Conservation (phyloP, 805 yeast genomes). For the Metschnikowia matae region DNA sequence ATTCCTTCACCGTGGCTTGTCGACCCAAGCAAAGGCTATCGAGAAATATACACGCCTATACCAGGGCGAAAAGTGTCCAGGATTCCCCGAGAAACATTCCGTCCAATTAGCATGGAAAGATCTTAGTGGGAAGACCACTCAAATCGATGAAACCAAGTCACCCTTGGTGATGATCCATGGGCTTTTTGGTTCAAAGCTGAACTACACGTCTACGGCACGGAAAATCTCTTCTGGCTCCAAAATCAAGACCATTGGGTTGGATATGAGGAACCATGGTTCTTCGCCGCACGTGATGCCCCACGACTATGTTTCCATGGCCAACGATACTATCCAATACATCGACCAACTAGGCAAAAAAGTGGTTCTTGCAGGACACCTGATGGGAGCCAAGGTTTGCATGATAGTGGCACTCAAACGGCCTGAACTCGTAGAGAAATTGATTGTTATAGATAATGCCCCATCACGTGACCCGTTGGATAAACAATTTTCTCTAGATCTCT, state of each 20-base stretch:
- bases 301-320: conserved; percentile 41
- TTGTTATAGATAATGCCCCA: conserved; percentile 51
- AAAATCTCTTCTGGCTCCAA: conserved; percentile 27
- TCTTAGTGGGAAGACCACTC: conserved; percentile 6
- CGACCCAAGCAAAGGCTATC: not conserved
- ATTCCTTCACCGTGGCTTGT: not conserved
- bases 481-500: conserved; percentile 32
- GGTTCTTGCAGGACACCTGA: conserved; percentile 48
- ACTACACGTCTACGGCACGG: conserved; percentile 39
- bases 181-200: conserved; percentile 46
- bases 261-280: conserved; percentile 55
- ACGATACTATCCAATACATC: conserved; percentile 39
- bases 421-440: conserved; percentile 34
- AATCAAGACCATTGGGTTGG: conserved; percentile 40
- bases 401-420: conserved; percentile 40
- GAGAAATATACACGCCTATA: not conserved
- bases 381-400: conserved; percentile 61
- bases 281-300: conserved; percentile 43
- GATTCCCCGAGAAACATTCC: conserved; percentile 4
- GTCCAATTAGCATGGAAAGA: conserved; percentile 7
- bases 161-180: conserved; percentile 53
- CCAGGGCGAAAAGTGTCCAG: not conserved
- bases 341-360: conserved; percentile 17
- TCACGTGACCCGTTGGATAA: conserved; percentile 30
- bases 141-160: conserved; percentile 11